phyloP scores from a whole-genome alignment of 176 grass and related monocot species.

The Typha latifolia region DNA sequence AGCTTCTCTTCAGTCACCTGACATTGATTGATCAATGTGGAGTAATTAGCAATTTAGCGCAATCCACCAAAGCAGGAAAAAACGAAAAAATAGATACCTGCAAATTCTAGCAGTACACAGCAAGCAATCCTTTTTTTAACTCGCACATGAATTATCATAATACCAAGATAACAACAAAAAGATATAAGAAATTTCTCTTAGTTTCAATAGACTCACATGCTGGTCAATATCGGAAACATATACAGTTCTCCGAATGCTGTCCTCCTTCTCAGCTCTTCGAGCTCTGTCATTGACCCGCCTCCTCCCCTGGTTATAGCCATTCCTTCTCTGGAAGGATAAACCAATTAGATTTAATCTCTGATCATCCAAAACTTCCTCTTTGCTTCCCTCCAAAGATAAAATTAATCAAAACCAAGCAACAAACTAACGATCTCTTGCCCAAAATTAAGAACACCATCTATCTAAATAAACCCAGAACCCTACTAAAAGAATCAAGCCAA shows the following conservation, averaged over 20 bases:
- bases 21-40: neutral
- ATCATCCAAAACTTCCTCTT: conserved; percentile 7
- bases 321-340: conserved; percentile 45
- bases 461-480: conserved; percentile 21
- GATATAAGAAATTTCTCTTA: conserved; percentile 4
- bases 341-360: neutral
- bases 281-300: conserved; percentile 45
- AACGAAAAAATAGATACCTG: conserved; percentile 4
- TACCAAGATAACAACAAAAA: conserved; percentile 23
- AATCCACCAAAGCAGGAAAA: neutral
- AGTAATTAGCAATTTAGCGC: conserved; percentile 18
- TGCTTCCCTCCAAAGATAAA: conserved; percentile 13
- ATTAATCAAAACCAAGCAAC: conserved; percentile 9
- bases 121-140: neutral
- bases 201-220: conserved; percentile 34
- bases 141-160: no score
- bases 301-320: conserved; percentile 45
- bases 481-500: conserved; percentile 11
- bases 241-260: conserved; percentile 76
- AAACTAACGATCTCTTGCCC: neutral
- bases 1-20: conserved; percentile 98
- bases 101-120: conserved; percentile 6
- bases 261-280: conserved; percentile 57
- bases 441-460: conserved; percentile 17
- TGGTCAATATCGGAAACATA: conserved; percentile 97